These are phyloP conservation scores for Rhizopogon salebrosus DNA, from an alignment of 768 basidiomycete species.

Conservation along the genomic window DNA sequence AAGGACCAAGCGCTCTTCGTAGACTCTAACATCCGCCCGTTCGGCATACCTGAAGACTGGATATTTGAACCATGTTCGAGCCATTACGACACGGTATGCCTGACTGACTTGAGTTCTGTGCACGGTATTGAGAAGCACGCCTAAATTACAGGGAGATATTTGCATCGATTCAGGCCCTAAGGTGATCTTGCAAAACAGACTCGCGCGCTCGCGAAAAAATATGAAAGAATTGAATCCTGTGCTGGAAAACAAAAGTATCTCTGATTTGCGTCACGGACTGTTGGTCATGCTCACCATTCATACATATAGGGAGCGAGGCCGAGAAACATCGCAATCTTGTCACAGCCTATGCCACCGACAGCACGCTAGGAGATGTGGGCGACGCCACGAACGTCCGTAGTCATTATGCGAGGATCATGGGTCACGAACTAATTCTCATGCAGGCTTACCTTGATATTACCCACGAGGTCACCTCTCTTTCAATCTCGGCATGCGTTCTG, in stretches of 20 bases:
- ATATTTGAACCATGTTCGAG: conserved; percentile 67
- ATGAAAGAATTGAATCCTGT: conserved; percentile 56
- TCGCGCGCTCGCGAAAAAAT: conserved; percentile 54
- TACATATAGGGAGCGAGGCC: conserved; percentile 45
- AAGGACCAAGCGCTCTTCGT: conserved; percentile 72
- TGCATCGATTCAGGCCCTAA: conserved; percentile 67
- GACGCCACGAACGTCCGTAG: conserved; percentile 18
- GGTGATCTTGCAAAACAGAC: conserved; percentile 76
- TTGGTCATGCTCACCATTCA: conserved; percentile 5
- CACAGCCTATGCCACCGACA: conserved; percentile 37
- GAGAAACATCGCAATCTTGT: conserved; percentile 46
- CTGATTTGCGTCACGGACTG: conserved; percentile 3
- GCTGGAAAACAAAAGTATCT: conserved; percentile 58
- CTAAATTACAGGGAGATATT: conserved; percentile 34
- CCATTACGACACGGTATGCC: conserved; percentile 71
- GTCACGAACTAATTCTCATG: conserved; percentile 4
- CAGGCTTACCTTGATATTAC: conserved; percentile 61
- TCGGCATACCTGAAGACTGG: conserved; percentile 62
- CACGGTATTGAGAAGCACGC: not conserved
- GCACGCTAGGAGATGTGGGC: conserved; percentile 53
- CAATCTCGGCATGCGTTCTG: conserved; percentile 52
- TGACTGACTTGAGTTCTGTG: not conserved
- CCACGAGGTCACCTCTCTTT: conserved; percentile 53
- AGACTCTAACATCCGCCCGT: conserved; percentile 63
- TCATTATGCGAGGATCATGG: not conserved